Evolutionary conservation across 2,329 filamentous ascomycete species (phyloP), one percentile per base, ranked within the genome.

Genomic region (Helminthosporium solani): DNA sequence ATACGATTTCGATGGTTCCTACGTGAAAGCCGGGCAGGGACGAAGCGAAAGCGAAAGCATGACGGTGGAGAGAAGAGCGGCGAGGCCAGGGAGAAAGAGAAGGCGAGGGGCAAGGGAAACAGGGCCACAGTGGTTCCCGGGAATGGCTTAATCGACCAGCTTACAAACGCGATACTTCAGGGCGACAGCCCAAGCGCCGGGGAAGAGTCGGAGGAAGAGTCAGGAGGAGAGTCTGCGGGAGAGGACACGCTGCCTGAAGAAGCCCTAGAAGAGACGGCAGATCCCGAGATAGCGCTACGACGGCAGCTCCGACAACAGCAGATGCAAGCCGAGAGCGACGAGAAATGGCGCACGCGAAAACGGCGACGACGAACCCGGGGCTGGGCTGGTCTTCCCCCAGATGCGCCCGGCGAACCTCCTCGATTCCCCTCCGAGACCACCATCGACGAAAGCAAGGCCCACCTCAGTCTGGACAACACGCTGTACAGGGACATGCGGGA

Each of bases 371-470:
- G 85, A 37, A 86, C 84, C 43, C 78, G 82, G 57, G 81, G 80
- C n/a, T 87, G 83, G 76, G 84, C 80, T 33, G 84, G 84, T 2
- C 67, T 87, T 20, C 82, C 85, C 12, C 79, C 85, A 30, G 85
- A 88, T 61, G 81, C 82, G 6, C 79, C 84, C 0, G 82, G 83
- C 1, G 82, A 84, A 3, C 81, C 84, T 16, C 84, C 86, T 12
- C 82, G 88, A 18, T 94, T 90, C 53, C 87, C 87, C 1, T 92
- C 88, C 0, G 88, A 94, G 67, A 91, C 86, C 11, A 91, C 88
- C 0, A 80, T 94, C 47, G 85, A 88, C 54, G 87, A 92, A 68
- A 85, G 86, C 61, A 88, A 90, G 61, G 77, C 78, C 11, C 86
- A 84, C 48, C 74, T 95, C 21, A 75, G 73, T 30, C 74, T 95